Conservation (phyloP, 768 basidiomycete genomes). For the Pulveroboletus sp. region DNA sequence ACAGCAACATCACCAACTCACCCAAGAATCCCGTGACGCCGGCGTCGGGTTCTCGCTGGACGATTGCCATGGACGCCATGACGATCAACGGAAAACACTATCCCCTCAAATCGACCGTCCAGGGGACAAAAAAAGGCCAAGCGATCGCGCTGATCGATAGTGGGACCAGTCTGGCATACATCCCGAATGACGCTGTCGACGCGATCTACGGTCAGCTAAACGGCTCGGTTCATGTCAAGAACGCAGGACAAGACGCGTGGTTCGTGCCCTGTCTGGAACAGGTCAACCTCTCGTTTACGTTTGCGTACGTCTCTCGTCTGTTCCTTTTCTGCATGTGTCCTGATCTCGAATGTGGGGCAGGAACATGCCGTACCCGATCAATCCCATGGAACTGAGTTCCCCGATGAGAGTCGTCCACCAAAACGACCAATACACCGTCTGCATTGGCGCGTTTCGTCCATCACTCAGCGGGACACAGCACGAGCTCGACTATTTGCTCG, state of each 20-base stretch:
- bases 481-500: constrained; percentile 40
- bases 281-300: constrained; percentile 28
- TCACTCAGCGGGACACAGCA: constrained; percentile 22
- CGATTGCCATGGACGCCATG: constrained; percentile 39
- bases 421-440: constrained; percentile 38
- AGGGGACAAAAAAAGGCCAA: constrained; percentile 28
- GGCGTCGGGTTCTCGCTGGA: constrained; percentile 37
- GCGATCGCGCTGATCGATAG: constrained; percentile 43
- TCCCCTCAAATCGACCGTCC: constrained; percentile 29
- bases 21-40: constrained; percentile 37
- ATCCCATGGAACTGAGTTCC: constrained; percentile 43
- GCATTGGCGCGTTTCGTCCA: constrained; percentile 33
- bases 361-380: constrained; percentile 35
- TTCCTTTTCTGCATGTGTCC: neutral
- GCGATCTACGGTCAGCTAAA: constrained; percentile 39
- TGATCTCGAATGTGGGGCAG: neutral
- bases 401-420: constrained; percentile 24
- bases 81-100: constrained; percentile 31
- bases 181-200: constrained; percentile 34
- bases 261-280: constrained; percentile 33
- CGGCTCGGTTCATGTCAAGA: constrained; percentile 34
- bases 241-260: constrained; percentile 32
- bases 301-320: constrained; percentile 5
- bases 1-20: constrained; percentile 25
- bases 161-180: constrained; percentile 38